These are phyloP conservation scores for Spatholobus suberectus DNA, from an alignment of 306 rosid genomes.

Conservation along the genomic window DNA sequence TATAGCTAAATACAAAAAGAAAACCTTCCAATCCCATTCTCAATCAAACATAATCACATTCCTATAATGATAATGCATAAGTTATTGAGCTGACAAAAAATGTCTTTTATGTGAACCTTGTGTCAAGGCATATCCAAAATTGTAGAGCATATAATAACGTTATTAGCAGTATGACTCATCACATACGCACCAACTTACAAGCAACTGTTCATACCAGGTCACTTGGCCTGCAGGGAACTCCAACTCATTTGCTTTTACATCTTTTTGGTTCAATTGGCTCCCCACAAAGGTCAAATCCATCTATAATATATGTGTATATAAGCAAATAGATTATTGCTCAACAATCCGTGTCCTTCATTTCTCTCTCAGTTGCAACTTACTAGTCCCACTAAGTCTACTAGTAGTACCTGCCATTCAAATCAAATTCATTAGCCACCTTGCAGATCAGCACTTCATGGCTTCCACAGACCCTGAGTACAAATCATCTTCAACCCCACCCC, in stretches of 20 bases:
- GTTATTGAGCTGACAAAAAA: conserved; percentile 30
- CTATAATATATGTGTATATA: conserved; percentile 24
- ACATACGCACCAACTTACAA: background rate
- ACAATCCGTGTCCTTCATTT: background rate
- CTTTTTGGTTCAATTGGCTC: background rate
- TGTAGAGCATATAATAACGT: background rate
- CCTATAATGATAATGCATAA: background rate
- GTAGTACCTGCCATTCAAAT: conserved; percentile 20
- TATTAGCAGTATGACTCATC: background rate
- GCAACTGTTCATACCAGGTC: conserved; percentile 5
- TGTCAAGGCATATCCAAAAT: background rate
- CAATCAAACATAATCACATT: conserved; percentile 23
- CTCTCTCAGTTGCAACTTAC: background rate
- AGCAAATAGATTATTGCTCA: conserved; percentile 3
- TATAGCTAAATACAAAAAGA: conserved; percentile 5
- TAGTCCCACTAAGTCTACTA: conserved; percentile 16
- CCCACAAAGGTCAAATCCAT: background rate
- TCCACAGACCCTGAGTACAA: conserved; percentile 51
- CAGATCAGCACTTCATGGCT: conserved; percentile 50
- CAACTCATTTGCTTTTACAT: conserved; percentile 32
- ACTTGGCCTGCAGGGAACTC: conserved; percentile 61
- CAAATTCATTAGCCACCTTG: conserved; percentile 27
- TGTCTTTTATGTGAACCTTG: conserved; percentile 28
- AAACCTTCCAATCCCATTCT: background rate
- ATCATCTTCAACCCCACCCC: conserved; percentile 21